A percentile compares a stretch with the other conserved stretches of the same genome.
Conservation (phyloP, 2,329 filamentous ascomycete species). For the Colletotrichum sp. region DNA sequence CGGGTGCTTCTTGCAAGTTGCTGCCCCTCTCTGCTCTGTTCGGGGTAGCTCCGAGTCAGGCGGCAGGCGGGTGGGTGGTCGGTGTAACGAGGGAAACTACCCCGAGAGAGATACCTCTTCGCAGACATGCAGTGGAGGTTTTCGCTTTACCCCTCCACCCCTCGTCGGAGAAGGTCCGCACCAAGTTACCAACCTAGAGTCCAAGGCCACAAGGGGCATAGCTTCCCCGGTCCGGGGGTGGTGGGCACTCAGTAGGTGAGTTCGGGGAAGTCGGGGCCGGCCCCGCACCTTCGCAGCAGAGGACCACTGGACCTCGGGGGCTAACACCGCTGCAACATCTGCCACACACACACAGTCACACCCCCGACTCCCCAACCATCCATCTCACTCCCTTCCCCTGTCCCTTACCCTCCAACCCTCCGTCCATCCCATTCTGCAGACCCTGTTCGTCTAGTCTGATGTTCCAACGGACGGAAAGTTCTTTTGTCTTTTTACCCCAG, state of each 20-base stretch:
- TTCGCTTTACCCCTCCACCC: neutral
- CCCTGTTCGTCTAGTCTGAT: neutral
- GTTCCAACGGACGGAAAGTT: neutral
- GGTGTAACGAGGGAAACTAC: neutral
- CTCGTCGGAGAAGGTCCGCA: slow-evolving; percentile 6
- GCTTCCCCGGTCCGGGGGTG: neutral
- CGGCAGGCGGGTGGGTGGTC: neutral
- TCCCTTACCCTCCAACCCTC: neutral
- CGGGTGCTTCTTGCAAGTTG: neutral
- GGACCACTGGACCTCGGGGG: neutral
- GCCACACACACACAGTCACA: neutral
- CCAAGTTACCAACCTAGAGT: neutral
- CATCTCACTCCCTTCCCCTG: neutral
- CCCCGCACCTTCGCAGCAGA: neutral
- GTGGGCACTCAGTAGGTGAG: neutral
- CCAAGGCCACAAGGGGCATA: neutral
- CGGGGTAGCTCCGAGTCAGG: slow-evolving; percentile 21
- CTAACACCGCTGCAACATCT: neutral
- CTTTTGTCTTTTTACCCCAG: slow-evolving; percentile 4
- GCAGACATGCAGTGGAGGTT: neutral
- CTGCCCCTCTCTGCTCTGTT: neutral
- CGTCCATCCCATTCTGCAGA: neutral
- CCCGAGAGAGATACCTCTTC: neutral
- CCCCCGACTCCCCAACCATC: neutral
- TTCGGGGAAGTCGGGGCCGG: slow-evolving; percentile 18